Conservation (phyloP, 179 eudicot genomes). For the Sideroxylon spinosum region DNA sequence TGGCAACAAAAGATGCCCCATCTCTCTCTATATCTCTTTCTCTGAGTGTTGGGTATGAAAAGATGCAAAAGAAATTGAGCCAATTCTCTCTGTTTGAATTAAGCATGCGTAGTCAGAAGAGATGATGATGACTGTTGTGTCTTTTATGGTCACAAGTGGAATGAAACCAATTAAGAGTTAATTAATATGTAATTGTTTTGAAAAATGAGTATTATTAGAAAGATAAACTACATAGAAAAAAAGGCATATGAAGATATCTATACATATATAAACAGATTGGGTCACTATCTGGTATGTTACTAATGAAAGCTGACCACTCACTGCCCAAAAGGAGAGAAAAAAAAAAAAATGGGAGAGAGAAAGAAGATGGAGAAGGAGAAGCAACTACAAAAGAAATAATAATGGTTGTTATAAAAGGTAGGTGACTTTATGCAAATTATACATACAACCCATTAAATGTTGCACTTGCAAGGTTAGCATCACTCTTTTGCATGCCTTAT, state of each 20-base stretch:
- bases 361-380: no score
- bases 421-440: background rate
- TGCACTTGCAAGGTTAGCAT: background rate
- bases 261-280: no score
- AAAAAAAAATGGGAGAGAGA: no score
- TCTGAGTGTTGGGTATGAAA: slow-evolving; percentile 2
- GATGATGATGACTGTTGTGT: background rate
- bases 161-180: no score
- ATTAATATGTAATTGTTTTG: no score
- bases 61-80: background rate
- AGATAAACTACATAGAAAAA: no score
- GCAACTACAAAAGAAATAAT: no score
- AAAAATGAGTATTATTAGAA: no score
- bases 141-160: no score
- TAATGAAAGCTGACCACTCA: background rate
- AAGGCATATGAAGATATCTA: background rate
- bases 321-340: background rate
- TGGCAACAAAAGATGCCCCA: background rate
- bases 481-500: no score
- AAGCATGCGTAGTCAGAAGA: slow-evolving; percentile 10
- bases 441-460: no score
- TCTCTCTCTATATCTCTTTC: background rate
- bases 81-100: background rate
- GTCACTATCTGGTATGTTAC: background rate
- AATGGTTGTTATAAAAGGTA: background rate